Percentiles rank a stretch among this genome's conserved stretches.
Conservation (phyloP, 2,329 filamentous ascomycete genomes). For the Ploettnerulaceae sp. region DNA sequence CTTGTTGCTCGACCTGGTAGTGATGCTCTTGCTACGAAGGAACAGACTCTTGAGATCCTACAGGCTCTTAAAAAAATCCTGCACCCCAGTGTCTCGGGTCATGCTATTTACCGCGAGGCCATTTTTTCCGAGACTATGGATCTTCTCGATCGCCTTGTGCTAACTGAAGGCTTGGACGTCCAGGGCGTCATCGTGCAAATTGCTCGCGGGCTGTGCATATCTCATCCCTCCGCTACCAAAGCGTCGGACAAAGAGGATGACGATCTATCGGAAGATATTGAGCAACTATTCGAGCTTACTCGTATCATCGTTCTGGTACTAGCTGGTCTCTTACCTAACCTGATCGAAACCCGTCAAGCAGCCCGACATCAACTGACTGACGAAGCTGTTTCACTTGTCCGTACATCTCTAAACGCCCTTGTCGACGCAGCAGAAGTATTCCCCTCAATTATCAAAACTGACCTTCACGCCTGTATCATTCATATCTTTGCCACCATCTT, state of each 20-base stretch:
- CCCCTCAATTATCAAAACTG: conserved; percentile 91
- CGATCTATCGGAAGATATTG: conserved; percentile 91
- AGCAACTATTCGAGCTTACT: conserved; percentile 94
- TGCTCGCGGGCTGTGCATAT: conserved; percentile 80
- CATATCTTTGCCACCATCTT: conserved; percentile 95
- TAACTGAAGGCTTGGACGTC: conserved; percentile 85
- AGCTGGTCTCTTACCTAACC: conserved; percentile 78
- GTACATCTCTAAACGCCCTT: conserved; percentile 75
- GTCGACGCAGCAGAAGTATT: conserved; percentile 96
- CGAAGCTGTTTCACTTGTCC: conserved; percentile 76
- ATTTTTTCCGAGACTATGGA: conserved; percentile 98
- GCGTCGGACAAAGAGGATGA: conserved; percentile 62
- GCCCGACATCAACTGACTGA: conserved; percentile 75
- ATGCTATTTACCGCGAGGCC: conserved; percentile 92
- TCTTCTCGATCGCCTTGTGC: conserved; percentile 81
- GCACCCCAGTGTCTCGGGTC: conserved; percentile 88
- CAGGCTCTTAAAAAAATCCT: conserved; percentile 91
- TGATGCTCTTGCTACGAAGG: conserved; percentile 64
- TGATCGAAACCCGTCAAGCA: conserved; percentile 59
- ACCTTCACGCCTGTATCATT: conserved; percentile 92
- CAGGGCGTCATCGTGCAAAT: conserved; percentile 94
- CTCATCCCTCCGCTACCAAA: conserved; percentile 81
- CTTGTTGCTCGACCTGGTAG: conserved; percentile 72
- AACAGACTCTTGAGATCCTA: conserved; percentile 83
- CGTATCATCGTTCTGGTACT: conserved; percentile 93